A percentile compares a stretch with the other conserved stretches of the same genome.
phyloP scores from a whole-genome alignment of 1,284 basidiomycete species.

The Thecaphora thlaspeos region DNA sequence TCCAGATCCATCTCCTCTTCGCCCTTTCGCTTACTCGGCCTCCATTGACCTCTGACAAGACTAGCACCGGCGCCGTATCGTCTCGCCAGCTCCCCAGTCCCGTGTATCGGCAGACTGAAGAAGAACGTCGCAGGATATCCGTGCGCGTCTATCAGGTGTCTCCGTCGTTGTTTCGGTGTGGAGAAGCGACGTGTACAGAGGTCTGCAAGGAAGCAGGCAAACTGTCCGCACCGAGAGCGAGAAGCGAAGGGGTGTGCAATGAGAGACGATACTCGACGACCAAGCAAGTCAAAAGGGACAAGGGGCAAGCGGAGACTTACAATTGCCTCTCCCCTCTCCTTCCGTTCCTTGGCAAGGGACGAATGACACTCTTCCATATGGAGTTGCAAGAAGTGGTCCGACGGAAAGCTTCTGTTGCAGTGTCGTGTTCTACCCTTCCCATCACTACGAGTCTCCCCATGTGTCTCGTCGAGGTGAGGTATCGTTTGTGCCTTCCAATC shows the following conservation, averaged over 20 bases:
- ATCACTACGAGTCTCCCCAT: too few relatives aligned
- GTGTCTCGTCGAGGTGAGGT: too few relatives aligned
- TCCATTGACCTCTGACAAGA: slow-evolving; percentile 4
- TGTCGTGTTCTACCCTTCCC: too few relatives aligned
- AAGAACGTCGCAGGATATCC: slow-evolving; percentile 70
- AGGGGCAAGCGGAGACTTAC: slow-evolving; percentile 62
- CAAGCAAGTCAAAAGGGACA: background rate
- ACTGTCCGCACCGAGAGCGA: too few relatives aligned
- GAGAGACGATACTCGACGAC: background rate
- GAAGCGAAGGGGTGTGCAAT: too few relatives aligned
- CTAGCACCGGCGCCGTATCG: slow-evolving; percentile 14
- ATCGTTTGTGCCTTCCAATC: too few relatives aligned
- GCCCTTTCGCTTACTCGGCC: too few relatives aligned
- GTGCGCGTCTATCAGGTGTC: slow-evolving; percentile 79
- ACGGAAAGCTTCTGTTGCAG: too few relatives aligned
- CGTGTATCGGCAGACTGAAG: slow-evolving; percentile 14
- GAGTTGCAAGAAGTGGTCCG: slow-evolving; percentile 73
- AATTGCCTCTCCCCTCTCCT: slow-evolving; percentile 81
- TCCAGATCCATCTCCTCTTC: too few relatives aligned
- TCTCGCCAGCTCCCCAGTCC: slow-evolving; percentile 11
- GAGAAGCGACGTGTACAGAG: slow-evolving; percentile 69
- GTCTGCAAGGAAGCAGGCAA: slow-evolving; percentile 70
- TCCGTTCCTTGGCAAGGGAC: slow-evolving; percentile 70
- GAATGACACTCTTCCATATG: slow-evolving; percentile 86
- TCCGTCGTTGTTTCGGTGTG: slow-evolving; percentile 73